Conservation (phyloP, 2,329 filamentous ascomycete species). For the Cordyceps javanica region DNA sequence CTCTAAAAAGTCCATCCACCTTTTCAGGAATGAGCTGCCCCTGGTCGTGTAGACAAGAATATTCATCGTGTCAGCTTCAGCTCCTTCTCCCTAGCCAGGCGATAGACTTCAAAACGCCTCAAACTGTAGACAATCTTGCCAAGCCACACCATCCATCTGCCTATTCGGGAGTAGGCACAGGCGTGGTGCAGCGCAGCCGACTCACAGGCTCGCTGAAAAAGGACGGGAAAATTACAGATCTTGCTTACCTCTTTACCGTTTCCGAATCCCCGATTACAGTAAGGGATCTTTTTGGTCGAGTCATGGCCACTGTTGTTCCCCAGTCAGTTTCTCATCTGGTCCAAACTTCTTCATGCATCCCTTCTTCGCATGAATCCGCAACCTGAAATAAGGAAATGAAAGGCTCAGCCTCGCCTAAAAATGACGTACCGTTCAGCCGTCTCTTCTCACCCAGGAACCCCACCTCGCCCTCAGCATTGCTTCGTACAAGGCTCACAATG, state of each 20-base stretch:
- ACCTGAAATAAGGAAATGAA: background rate
- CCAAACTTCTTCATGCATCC: background rate
- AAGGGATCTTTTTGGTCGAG: slow-evolving; percentile 81
- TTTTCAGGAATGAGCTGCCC: slow-evolving; percentile 77
- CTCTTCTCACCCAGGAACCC: slow-evolving; percentile 91
- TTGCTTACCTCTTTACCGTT: slow-evolving; percentile 78
- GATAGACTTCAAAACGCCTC: slow-evolving; percentile 15
- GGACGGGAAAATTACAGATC: too few relatives aligned
- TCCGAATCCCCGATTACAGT: slow-evolving; percentile 92
- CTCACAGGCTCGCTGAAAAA: too few relatives aligned
- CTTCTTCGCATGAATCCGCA: background rate
- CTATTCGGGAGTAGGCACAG: background rate
- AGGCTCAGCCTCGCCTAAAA: slow-evolving; percentile 6
- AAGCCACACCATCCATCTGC: background rate
- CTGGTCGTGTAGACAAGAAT: slow-evolving; percentile 37
- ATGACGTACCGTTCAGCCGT: slow-evolving; percentile 73
- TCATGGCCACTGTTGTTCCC: slow-evolving; percentile 85
- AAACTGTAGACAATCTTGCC: background rate
- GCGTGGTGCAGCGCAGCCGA: background rate
- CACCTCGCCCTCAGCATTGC: slow-evolving; percentile 79
- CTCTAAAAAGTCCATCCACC: slow-evolving; percentile 88
- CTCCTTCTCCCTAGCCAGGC: slow-evolving; percentile 13
- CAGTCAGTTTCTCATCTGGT: background rate
- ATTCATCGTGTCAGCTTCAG: background rate
- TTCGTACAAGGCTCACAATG: slow-evolving; percentile 87